Base-by-base conservation (phyloP, 495 filamentous ascomycete species). In the Apodospora peruviana region DNA sequence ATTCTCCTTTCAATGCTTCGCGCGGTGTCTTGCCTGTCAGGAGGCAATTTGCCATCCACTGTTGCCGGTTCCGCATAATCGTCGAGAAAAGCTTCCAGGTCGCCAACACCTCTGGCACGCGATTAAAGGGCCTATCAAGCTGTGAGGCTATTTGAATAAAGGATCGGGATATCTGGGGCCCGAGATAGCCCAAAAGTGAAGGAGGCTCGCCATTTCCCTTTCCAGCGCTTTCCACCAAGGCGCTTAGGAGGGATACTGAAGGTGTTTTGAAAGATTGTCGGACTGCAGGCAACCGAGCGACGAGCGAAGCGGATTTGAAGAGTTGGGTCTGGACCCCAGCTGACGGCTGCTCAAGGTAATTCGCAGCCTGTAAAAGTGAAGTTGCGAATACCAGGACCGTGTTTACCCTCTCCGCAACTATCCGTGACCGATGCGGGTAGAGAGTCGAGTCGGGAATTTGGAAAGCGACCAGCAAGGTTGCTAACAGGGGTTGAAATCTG, bases 11-110 rank as follows among this genome's bases (percentile, higher is more conserved):
- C 53, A 88, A 62, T 1, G 82, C 79, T 41, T 91, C 80, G 43
- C 83, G 79, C 14, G 93, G 88, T 0, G 87, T 88, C 50, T 82
- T 83, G 20, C 93, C 93, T 3, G 91, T 95, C 21, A 97, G 82
- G 42, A 97, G 77, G 59, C 89, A 91, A 38, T 95, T 88, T 0
- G 91, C 83, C 70, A 99, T 84, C 85, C 94, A 97, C 59, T 95
- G 90, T 54, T 99, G 93, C 45, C 88, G 84, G 59, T 87, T 90
- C 58, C 88, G 86, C 40, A 97, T 78, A 40, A 96, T 81, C n/a
- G 82, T 83, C 22, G 91, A 85, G 25, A 96, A 81, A 47, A 99
- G 80, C 43, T 76, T 80, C 93, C 93, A 97, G 42, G 90, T 84
- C 19, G 74, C 71, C 41, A 80, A 74, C 19, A 84, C 76, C 35